Evolutionary conservation across 2,329 filamentous ascomycete species (phyloP).

Genomic region (Coniochaeta sp.): DNA sequence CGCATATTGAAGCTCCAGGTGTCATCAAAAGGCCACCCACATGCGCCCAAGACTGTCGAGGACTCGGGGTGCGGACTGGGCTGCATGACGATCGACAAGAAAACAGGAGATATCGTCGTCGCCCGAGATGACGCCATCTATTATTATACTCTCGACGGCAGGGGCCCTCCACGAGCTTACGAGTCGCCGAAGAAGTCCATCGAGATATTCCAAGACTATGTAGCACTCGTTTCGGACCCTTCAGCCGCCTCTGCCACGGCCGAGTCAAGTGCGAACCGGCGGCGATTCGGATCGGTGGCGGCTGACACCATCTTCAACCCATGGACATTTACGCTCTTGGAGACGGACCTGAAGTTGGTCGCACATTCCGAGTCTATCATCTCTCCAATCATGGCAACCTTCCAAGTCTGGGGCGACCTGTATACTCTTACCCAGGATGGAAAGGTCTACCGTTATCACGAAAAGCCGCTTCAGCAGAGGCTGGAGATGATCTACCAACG

Average conservation of each 20-base stretch:
- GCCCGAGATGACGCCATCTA: conserved; percentile 93
- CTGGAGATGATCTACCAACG: conserved; percentile 90
- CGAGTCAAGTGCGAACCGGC: conserved; percentile 52
- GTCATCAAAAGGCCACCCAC: conserved; percentile 80
- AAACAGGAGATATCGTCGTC: conserved; percentile 80
- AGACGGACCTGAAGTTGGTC: conserved; percentile 83
- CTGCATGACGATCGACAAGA: conserved; percentile 83
- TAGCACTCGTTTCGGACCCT: conserved; percentile 77
- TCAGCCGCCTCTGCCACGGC: conserved; percentile 41
- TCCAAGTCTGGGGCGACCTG: conserved; percentile 84
- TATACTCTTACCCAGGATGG: conserved; percentile 89
- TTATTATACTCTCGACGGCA: conserved; percentile 78
- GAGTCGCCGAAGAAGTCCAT: conserved; percentile 84
- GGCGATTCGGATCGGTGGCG: conserved; percentile 64
- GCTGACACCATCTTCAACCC: conserved; percentile 78
- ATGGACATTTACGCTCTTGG: conserved; percentile 83
- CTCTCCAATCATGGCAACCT: conserved; percentile 70
- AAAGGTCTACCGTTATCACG: conserved; percentile 81
- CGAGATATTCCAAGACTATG: conserved; percentile 73
- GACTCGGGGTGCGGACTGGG: conserved; percentile 87
- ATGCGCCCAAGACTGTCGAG: conserved; percentile 80
- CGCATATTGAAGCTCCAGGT: conserved; percentile 82
- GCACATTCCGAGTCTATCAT: conserved; percentile 82
- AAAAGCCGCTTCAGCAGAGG: conserved; percentile 84
- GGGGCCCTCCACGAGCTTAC: conserved; percentile 83